Evolutionary conservation across 1,139 yeast species (phyloP), one percentile per base, ranked within the genome.

Genomic region (Yamadazyma kanchanaburiensis): DNA sequence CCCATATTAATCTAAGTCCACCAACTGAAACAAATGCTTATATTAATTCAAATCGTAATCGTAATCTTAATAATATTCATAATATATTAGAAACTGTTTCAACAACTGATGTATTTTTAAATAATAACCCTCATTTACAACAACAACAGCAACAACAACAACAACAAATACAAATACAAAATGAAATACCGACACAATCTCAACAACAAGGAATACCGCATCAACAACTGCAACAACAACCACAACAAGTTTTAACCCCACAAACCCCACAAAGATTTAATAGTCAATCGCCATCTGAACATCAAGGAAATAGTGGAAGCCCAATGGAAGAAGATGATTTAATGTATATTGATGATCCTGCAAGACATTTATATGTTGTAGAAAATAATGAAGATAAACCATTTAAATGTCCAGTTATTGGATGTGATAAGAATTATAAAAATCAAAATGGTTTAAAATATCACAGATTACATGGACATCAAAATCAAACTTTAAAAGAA

Each of bases 391-490:
- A 88, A 48, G 87, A 87, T 54, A 83, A 91, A 57, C 98, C 99
- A 14, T 91, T 84, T 66, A 88, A 84, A 56, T 91, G 99, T 63
- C 98, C 97, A 1, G 98, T 91, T 24, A 85, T 88, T 51, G 98
- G 98, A 5, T 91, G 99, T 60, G 97, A 89, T 49, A 91, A 91
- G 67, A 89, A 94, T 21, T 91, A 91, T 61, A 91, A 91, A 66
- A 91, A 91, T 58, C 98, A 91, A 61, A 91, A 91, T 53, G 99
- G 99, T 10, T 71, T 91, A 51, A 91, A 91, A 57, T 91, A 91
- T 60, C 99, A 91, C 60, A 74, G 96, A 43, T 67, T 86, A 43
- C 99, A 91, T 57, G 99, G 99, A 28, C 98, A 91, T 58, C 96
- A 88, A 60, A 89, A 91, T 52, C 98, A 91, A 60, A 87, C 86